These are phyloP conservation scores for Mollisiaceae sp. DNA, from an alignment of 2,329 filamentous ascomycete species.

Conservation along the genomic window DNA sequence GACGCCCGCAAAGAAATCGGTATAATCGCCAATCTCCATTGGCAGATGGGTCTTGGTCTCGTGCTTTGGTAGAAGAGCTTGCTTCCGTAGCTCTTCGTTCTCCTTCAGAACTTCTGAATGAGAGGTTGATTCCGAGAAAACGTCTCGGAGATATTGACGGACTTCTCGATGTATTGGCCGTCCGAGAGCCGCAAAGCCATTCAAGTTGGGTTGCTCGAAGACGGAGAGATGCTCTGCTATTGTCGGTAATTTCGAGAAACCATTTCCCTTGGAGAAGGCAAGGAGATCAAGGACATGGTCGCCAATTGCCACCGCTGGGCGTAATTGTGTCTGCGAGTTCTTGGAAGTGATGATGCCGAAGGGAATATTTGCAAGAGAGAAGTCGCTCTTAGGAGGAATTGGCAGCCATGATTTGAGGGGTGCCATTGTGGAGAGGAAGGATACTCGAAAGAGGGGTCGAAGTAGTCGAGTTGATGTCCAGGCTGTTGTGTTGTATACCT, in stretches of 20 bases:
- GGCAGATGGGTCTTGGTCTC: constrained; percentile 72
- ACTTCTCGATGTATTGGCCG: constrained; percentile 71
- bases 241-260: constrained; percentile 61
- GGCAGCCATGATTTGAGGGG: constrained; percentile 41
- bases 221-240: constrained; percentile 60
- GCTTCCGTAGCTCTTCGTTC: constrained; percentile 61
- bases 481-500: background rate
- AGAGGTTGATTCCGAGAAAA: constrained; percentile 65
- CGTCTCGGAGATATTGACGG: constrained; percentile 68
- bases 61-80: constrained; percentile 62
- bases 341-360: constrained; percentile 72
- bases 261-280: constrained; percentile 61
- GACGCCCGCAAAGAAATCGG: constrained; percentile 82
- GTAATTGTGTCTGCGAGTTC: constrained; percentile 50
- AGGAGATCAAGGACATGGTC: constrained; percentile 69
- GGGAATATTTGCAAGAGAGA: constrained; percentile 77
- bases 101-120: constrained; percentile 66
- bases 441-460: background rate
- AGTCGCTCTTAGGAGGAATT: constrained; percentile 47
- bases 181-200: constrained; percentile 76
- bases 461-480: background rate
- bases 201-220: constrained; percentile 69
- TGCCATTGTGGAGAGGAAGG: constrained; percentile 34
- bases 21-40: constrained; percentile 81
- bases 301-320: constrained; percentile 72